A percentile compares a stretch with the other conserved stretches of the same genome.
Conservation (phyloP, 169 alveolate species). For the Plasmodium malariae region DNA sequence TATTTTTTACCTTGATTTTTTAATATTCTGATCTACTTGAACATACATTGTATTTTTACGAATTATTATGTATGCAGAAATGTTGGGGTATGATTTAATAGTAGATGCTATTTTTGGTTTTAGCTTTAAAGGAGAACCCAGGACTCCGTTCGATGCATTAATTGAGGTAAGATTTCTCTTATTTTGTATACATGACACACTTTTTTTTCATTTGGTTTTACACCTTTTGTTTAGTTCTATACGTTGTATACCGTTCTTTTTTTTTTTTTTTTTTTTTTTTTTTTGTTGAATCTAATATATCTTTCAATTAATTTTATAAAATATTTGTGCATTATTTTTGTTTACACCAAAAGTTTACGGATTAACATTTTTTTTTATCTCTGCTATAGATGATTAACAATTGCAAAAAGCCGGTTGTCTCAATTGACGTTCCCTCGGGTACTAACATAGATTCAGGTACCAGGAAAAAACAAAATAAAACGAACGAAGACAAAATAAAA, state of each 20-base stretch:
- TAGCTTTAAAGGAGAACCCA: constrained; percentile 91
- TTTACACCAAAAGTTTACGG: no score
- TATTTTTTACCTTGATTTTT: not conserved
- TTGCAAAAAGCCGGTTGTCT: constrained; percentile 82
- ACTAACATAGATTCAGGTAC: constrained; percentile 91
- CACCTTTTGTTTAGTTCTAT: not conserved
- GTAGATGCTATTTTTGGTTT: constrained; percentile 94
- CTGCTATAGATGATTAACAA: constrained; percentile 81
- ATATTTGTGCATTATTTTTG: not conserved
- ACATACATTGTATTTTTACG: constrained; percentile 6
- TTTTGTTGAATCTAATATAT: no score
- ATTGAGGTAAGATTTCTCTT: constrained; percentile 62
- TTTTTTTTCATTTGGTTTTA: not conserved
- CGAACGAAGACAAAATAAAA: no score
- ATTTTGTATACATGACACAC: no score
- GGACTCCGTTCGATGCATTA: constrained; percentile 87
- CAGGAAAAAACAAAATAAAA: not conserved
- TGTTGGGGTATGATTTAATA: constrained; percentile 84
- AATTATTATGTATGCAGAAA: constrained; percentile 20
- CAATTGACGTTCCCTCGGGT: constrained; percentile 94
- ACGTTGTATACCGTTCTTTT: not conserved
- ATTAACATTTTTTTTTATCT: constrained; percentile 24
- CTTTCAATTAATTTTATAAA: not conserved
- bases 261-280: not conserved
- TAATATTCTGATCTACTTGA: no score